Evolutionary conservation across 148 eudicot genomes (phyloP), one percentile per base, ranked within the genome.

Genomic region (Polygonum maritimum): DNA sequence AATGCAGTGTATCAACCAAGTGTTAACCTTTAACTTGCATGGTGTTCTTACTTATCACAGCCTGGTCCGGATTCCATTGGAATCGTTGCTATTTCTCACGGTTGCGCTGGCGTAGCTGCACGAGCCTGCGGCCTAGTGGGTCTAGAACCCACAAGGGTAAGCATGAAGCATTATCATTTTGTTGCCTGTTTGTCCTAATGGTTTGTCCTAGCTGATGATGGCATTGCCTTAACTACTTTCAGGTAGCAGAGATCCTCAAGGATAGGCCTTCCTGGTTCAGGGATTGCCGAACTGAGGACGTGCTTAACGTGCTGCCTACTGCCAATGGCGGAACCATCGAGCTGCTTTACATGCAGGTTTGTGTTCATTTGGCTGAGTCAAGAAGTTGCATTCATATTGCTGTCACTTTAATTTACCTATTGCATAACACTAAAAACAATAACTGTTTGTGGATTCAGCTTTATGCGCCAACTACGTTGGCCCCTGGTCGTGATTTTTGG

Each of bases 11-110:
- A 48, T 51, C 4, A 51, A 6, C 5, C n/a, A 16, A 51, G 16
- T 51, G 2, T 22, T 10, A 63, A 16, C 9, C 60, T 67, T 26
- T 72, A 45, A 72, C 38, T 45, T 9, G 2, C 19, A 21, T 19
- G 9, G 13, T 76, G 22, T 63, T 69, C 69, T 65, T 63, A 44
- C 45, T 4, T 72, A 11, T 13, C 51, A 41, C 86, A 95, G 99
- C 99, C 99, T 95, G 99, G 99, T 95, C 99, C 99, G 99, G 98
- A 95, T 95, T 95, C 99, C 99, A 89, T 92, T 92, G 99, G 99
- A 95, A 95, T 95, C 91, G 88, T 95, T 82, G 97, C 99, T 92
- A 95, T 95, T 90, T 92, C 99, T 88, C 92, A 92, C 88, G 97
- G 99, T 95, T 95, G 99, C 98, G 75, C 94, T 88, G 99, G 99